Evolutionary conservation across 768 basidiomycete species (phyloP), one percentile per base, ranked within the genome.

Genomic region (Pisolithus marmoratus): DNA sequence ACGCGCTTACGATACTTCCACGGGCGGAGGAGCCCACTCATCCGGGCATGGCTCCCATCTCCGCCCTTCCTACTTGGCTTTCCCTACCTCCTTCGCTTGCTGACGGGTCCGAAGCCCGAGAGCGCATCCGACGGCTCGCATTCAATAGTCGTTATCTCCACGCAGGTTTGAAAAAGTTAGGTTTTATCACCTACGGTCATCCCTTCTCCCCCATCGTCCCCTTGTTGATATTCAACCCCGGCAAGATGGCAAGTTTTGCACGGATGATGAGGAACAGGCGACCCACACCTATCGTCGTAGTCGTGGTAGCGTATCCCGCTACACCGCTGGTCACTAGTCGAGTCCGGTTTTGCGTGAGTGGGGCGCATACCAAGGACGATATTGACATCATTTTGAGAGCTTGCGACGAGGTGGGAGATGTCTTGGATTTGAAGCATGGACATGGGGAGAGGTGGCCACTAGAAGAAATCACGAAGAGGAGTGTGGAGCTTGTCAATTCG

Each of bases 361-460:
- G 95, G 11, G 75, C 93, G 45, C 96, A 99, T 76, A 98, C 94
- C 51, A 99, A 99, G 74, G 88, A 93, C 59, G 96, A 99, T 63
- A 83, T 98, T 52, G 96, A 99, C 71, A 72, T 73, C 12, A 72
- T 98, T 26, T 74, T 99, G 45, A 72, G 78, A 40, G 94, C 95
- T 8, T 91, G 87, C 61, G 92, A 96, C 67, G 94, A 96, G 69
- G 75, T 98, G 54, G 96, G 96, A 24, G 87, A 89, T 61, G 65
- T 90, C 24, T 72, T 99, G 57, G 94, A 95, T 70, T 72, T 97
- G 70, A 97, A 96, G 73, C 86, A 94, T 65, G 85, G 84, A 2
- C 54, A 58, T 14, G 70, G 72, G 3, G 84, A 89, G 65, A 74
- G 90, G 62, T 95, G 93, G 93, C 66, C 77, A 24, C 61, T 94